phyloP scores from a whole-genome alignment of 2,329 filamentous ascomycete genomes.

The Cyclaneusma minus region DNA sequence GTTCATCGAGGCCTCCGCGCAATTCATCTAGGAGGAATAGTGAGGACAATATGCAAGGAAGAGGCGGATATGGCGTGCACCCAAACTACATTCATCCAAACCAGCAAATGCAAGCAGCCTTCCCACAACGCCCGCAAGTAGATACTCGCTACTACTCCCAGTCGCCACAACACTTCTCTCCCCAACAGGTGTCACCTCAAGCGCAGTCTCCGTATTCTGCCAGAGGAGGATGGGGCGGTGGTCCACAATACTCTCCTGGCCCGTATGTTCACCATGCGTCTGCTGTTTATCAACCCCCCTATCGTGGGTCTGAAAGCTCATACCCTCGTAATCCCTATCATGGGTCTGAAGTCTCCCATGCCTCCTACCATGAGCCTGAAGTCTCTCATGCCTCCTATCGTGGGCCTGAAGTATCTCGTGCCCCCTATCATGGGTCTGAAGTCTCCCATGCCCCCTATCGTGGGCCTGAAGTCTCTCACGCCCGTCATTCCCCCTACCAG shows the following conservation, averaged over 20 bases:
- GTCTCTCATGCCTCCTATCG: too few species aligned
- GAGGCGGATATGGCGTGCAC: slow-evolving; percentile 18
- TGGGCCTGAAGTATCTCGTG: too few species aligned
- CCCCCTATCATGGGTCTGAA: too few species aligned
- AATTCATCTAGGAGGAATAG: slow-evolving; percentile 20
- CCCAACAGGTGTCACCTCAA: slow-evolving; percentile 44
- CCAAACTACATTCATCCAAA: slow-evolving; percentile 20
- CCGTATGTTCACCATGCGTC: slow-evolving; percentile 11
- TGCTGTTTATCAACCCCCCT: slow-evolving; percentile 10
- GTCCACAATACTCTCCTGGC: slow-evolving; percentile 23
- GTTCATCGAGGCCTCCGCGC: slow-evolving; percentile 3
- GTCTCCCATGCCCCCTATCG: too few species aligned
- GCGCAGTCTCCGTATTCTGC: slow-evolving; percentile 42
- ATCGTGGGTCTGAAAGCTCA: too few species aligned
- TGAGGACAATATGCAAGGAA: slow-evolving; percentile 20
- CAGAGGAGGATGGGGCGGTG: slow-evolving; percentile 34
- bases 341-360: too few species aligned
- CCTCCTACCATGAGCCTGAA: too few species aligned
- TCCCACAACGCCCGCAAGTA: slow-evolving; percentile 19
- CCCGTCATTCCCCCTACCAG: too few species aligned
- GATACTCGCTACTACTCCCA: slow-evolving; percentile 32
- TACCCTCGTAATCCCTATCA: too few species aligned
- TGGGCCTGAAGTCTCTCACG: too few species aligned
- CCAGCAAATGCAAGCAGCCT: slow-evolving; percentile 21
- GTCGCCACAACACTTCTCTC: slow-evolving; percentile 41